Evolutionary conservation across 225 moss, liverwort and hornwort species (phyloP).

Genomic region (Neckera pumila): DNA sequence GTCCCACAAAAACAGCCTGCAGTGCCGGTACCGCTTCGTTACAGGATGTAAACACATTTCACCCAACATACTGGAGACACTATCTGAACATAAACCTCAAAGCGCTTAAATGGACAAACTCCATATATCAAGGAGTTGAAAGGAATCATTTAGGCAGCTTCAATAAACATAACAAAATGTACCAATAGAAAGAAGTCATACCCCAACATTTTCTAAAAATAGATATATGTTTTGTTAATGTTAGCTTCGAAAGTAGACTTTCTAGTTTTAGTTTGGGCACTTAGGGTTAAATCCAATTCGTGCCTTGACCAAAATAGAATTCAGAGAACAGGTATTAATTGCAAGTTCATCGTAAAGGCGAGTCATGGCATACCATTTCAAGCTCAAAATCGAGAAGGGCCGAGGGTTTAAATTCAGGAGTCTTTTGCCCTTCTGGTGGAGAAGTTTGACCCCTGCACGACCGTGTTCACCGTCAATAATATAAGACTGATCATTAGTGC

Average conservation of each 20-base stretch:
- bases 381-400: conserved; percentile 74
- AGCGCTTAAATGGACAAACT: background rate
- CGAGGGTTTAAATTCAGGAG: conserved; percentile 65
- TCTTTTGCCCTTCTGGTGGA: conserved; percentile 56
- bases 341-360: background rate
- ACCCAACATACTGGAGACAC: background rate
- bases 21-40: background rate
- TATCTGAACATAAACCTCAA: background rate
- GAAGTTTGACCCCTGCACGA: conserved; percentile 70
- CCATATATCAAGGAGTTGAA: background rate
- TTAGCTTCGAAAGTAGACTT: background rate
- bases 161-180: background rate
- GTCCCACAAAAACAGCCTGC: conserved; percentile 84
- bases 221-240: background rate
- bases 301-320: background rate
- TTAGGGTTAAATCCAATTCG: background rate
- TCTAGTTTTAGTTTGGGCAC: background rate
- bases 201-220: background rate
- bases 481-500: background rate
- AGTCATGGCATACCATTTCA: conserved; percentile 55
- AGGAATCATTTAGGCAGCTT: background rate
- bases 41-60: background rate
- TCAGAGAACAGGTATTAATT: background rate
- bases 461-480: background rate
- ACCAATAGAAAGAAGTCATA: background rate